A percentile compares a stretch with the other conserved stretches of the same genome.
Conservation (phyloP, 2,329 filamentous ascomycete species). For the Pseudogymnoascus sp. region DNA sequence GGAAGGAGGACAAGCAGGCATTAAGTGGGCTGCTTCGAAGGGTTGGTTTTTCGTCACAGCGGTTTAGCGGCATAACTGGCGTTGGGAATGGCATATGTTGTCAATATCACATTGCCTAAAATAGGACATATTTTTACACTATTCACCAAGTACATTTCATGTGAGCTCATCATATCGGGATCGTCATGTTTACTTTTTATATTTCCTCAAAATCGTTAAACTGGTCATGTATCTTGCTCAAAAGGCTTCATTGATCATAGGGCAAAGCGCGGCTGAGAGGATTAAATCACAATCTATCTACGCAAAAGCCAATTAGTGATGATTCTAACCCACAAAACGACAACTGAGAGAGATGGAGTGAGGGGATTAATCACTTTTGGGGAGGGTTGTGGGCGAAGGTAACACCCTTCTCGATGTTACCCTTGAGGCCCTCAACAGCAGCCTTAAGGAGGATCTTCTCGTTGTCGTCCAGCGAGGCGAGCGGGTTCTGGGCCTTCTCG, state of each 20-base stretch:
- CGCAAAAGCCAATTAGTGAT: constrained; percentile 20
- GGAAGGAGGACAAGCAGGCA: not conserved
- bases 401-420: constrained; percentile 91
- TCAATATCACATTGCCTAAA: constrained; percentile 4
- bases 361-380: constrained; percentile 62
- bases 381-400: constrained; percentile 81
- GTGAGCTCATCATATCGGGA: not conserved
- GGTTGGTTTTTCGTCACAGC: constrained; percentile 6
- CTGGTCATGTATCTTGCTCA: not conserved
- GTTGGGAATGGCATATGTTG: constrained; percentile 10
- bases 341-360: constrained; percentile 15
- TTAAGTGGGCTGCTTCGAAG: not conserved
- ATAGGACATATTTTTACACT: not conserved
- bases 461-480: constrained; percentile 68
- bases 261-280: not conserved
- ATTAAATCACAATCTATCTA: constrained; percentile 37
- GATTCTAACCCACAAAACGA: not conserved
- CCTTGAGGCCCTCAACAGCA: constrained; percentile 69
- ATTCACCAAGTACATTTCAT: not conserved
- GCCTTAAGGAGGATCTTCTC: constrained; percentile 82
- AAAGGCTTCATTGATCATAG: not conserved
- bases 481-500: constrained; percentile 75
- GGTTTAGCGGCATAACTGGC: constrained; percentile 24
- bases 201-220: constrained; percentile 5
- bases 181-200: constrained; percentile 6